Conservation (phyloP, 345 rosid genomes). For the Psidium friedrichsthalianum region DNA sequence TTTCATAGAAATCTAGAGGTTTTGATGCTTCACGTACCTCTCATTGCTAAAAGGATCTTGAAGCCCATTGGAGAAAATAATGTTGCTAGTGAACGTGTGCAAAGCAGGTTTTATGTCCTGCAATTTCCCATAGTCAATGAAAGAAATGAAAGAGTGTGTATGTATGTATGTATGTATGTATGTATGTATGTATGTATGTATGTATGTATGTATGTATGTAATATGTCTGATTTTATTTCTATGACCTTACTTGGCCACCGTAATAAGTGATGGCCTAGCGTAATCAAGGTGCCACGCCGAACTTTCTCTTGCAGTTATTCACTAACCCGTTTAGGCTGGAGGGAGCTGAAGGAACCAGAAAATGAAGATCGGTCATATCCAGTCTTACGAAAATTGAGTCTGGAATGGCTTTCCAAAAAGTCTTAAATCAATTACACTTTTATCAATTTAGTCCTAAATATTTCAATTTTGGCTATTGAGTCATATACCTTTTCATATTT, state of each 20-base stretch:
- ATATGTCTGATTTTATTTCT: background rate
- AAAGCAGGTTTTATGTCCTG: background rate
- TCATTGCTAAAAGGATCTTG: background rate
- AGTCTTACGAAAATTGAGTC: too few relatives aligned
- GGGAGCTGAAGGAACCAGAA: too few relatives aligned
- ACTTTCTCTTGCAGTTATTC: background rate
- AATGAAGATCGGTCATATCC: too few relatives aligned
- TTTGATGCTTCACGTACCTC: background rate
- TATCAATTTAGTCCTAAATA: too few relatives aligned
- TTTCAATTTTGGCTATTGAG: too few relatives aligned
- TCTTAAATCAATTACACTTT: too few relatives aligned
- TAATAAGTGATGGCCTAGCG: conserved; percentile 37
- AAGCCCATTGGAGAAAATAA: background rate
- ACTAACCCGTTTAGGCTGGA: conserved; percentile 1
- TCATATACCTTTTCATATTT: too few relatives aligned
- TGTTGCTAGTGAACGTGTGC: background rate
- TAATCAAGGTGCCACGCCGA: conserved; percentile 23
- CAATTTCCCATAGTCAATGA: background rate
- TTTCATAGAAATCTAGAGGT: background rate
- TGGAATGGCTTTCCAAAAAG: too few relatives aligned
- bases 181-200: too few relatives aligned
- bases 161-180: too few relatives aligned
- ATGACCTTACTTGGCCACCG: conserved; percentile 29
- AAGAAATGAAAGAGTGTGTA: too few relatives aligned
- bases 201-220: too few relatives aligned